These are phyloP conservation scores for Colletotrichum euphorbiae DNA, from an alignment of 2,329 filamentous ascomycete species.

Conservation along the genomic window DNA sequence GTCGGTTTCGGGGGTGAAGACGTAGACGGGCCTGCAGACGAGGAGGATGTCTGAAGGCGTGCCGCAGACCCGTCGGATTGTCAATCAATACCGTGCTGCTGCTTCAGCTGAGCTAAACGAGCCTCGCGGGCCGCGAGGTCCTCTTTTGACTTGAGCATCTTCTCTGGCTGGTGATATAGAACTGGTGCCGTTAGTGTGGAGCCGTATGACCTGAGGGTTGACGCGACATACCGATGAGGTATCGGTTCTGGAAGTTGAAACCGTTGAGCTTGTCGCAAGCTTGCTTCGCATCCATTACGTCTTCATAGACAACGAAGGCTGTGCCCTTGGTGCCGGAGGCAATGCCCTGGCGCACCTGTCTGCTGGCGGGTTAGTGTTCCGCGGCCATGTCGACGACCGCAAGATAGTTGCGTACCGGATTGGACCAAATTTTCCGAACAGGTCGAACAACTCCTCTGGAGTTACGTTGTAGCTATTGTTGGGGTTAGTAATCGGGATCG, in stretches of 20 bases:
- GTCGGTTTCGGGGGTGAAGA: conserved; percentile 52
- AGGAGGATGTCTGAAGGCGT: conserved; percentile 56
- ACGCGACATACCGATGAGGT: conserved; percentile 86
- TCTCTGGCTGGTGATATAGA: conserved; percentile 74
- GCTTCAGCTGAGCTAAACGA: conserved; percentile 98
- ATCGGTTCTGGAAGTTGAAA: conserved; percentile 99
- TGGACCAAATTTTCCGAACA: conserved; percentile 97
- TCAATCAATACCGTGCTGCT: conserved; percentile 99
- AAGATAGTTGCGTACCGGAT: conserved; percentile 76
- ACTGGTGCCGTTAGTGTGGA: conserved; percentile 53
- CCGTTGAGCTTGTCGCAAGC: conserved; percentile 99
- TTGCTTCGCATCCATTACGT: conserved; percentile 98
- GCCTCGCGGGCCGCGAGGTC: conserved; percentile 94
- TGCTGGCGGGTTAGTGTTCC: conserved; percentile 53
- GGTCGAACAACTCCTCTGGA: conserved; percentile 96
- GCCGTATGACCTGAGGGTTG: background rate
- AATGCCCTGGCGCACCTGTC: conserved; percentile 98
- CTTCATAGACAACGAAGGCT: conserved; percentile 98
- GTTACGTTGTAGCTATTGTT: conserved; percentile 92
- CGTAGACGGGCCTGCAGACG: conserved; percentile 72
- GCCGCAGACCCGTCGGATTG: conserved; percentile 77
- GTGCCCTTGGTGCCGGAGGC: conserved; percentile 98
- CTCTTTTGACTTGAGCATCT: conserved; percentile 85
- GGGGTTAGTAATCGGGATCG: conserved; percentile 19
- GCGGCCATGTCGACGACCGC: background rate